Evolutionary conservation across 257 asterid genomes (phyloP), one percentile per base, ranked within the genome.

Genomic region (Linaria vulgaris): DNA sequence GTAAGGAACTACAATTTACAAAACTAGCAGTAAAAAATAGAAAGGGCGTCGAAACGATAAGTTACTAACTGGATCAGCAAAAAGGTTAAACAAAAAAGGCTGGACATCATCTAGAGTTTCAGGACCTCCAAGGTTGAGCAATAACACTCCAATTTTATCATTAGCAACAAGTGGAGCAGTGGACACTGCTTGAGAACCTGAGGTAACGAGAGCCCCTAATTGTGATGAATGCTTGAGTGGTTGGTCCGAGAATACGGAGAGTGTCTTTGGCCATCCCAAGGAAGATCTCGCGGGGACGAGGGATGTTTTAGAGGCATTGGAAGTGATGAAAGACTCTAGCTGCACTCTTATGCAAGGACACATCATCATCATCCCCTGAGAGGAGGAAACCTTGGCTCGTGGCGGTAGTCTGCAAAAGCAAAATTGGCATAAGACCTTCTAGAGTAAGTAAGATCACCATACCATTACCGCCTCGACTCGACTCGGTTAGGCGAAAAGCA

Each of bases 111-210:
- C 99, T 46, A 92, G 94, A 68, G 99, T 85, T 75, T 92, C 99
- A 11, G 99, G 99, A 13, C 99, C 99, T 64, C 99, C 99, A 69
- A 92, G 97, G 81, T 92, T 92, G 68, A 92, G 90, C 72, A 92
- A 76, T 76, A 92, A 74, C 14, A 92, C 99, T 56, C 99, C 99
- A 68, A 92, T 79, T 77, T 87, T 92, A 21, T 82, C 99, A 64
- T 83, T 83, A 19, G 82, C 91, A 73, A 73, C 71, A 69, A 79
- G 46, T 39, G 85, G 79, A 62, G 69, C 38, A 53, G 80, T 43
- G 19, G 86, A 71, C 27, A 70, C 74, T 69, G 76, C 83, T 72
- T 72, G 78, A 68, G 90, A 63, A 45, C 71, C 80, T 52, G 97
- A 80, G 39, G 96, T 74, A 45, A 81, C 85, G 62, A 85, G 63